Evolutionary conservation across 176 grass and related monocot genomes (phyloP), one percentile per base, ranked within the genome.

Genomic region (Bothriochloa decipiens): DNA sequence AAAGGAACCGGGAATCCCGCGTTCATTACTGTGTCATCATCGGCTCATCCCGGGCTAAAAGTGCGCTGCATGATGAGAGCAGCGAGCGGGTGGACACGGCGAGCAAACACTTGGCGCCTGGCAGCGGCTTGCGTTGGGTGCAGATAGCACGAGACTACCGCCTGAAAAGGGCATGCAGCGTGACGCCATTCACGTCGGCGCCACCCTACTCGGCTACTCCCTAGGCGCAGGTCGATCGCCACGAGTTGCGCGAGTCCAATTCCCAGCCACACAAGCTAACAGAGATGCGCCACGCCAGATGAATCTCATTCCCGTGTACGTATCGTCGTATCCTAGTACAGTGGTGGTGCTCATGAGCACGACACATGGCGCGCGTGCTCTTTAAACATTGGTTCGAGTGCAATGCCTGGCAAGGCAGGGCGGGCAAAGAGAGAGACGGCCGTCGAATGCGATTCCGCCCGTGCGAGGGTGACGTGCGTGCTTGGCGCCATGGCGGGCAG

Each of bases 351-450:
- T 42, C 25, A 64, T 64, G 61, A 64, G 4, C 39, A 4, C 4
- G 39, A 46, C 70, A 70, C 29, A 3, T 39, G 55, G 18, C 29
- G 49, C 35, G 14, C 40, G 3, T 18, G 40, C 6, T 32, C 45
- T 41, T 5, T 8, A 11, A 0, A 0, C 9, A n/a, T 0, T 10
- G 8, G 14, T 17, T 10, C 35, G 2, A 15, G 28, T 86, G 84
- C 69, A 33, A 8, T 86, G 85, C 58, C 85, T 5, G 77, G 41
- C 41, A 86, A 25, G 85, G 3, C 85, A 86, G 77, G 85, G 85
- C 85, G 74, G 23, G 3, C 2, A 15, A 8, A 8, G 52, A 55
- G 17, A 8, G 52, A 58, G 55, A 14, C 65, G 26, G 40, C 76
- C 26, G 83, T 64, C 29, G 60, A 14, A 50, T 18, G 15, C 40